phyloP scores from a whole-genome alignment of 805 yeast species.

The Monosporozyma aquatica region DNA sequence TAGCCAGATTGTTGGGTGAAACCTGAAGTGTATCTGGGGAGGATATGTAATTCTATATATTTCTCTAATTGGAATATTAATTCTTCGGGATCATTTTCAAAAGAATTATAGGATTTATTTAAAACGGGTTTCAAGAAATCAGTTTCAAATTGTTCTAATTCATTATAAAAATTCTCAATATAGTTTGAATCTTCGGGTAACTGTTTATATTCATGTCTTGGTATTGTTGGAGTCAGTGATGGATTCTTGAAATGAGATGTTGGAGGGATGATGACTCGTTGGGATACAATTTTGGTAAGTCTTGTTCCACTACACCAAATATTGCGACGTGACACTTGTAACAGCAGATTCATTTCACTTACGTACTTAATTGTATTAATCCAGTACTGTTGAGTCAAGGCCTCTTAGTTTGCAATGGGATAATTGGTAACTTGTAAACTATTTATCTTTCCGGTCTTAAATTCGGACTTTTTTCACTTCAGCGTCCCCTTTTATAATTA shows the following conservation, averaged over 20 bases:
- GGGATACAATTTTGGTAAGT: conserved; percentile 11
- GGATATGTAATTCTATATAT: conserved; percentile 30
- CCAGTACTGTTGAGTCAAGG: no score
- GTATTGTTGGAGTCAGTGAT: conserved; percentile 7
- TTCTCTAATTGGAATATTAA: conserved; percentile 34
- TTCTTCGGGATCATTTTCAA: conserved; percentile 32
- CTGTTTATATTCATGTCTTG: conserved; percentile 33
- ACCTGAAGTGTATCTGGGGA: conserved; percentile 14
- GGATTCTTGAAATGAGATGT: conserved; percentile 10
- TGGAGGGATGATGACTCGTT: conserved; percentile 18
- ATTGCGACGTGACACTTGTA: not conserved
- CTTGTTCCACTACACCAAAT: not conserved
- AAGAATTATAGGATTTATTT: conserved; percentile 32
- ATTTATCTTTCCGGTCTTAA: no score
- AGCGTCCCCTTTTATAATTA: no score
- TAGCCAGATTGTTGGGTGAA: not conserved
- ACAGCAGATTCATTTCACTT: not conserved
- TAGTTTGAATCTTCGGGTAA: conserved; percentile 43
- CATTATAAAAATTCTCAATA: conserved; percentile 41
- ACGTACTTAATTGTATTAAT: no score
- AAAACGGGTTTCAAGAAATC: conserved; percentile 15
- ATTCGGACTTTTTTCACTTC: no score
- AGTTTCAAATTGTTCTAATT: conserved; percentile 23
- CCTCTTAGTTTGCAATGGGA: no score
- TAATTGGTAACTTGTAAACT: no score